Base-by-base conservation (phyloP, 306 rosid genomes). In the Glycine latifolia region DNA sequence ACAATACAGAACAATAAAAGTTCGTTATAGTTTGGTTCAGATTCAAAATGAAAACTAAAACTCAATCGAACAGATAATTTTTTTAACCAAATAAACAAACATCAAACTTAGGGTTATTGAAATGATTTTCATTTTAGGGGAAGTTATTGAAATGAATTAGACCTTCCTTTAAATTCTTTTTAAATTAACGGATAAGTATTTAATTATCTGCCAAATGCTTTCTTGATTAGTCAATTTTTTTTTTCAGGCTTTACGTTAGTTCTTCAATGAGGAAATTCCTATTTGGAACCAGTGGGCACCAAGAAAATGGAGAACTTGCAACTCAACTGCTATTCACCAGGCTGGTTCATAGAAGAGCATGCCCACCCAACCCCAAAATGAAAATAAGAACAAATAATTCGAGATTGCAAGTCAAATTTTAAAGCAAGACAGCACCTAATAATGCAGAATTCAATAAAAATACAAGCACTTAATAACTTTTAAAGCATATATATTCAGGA, bases 381-480 rank as follows among this genome's bases (percentile, higher is more conserved):
- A 73, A 58, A 58, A 77, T 13, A 54, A 17, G 15, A 77, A 81
- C 13, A 44, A 20, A 20, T 20, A 20, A 20, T 20, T 20, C 20
- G 20, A 20, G 2, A 46, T 37, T 3, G 66, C 13, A 44, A 72
- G 75, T 53, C 20, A 20, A 20, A 71, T 67, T 8, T 10, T 41
- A 31, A 70, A 47, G 49, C n/a, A 16, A 80, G 7, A 71, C 2
- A 16, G 60, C 52, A 70, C 46, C 47, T 26, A 48, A 53, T n/a
- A 11, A 63, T 26, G 65, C 47, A 75, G 72, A 79, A 77, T 67
- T 52, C 55, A 48, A 62, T 31, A 55, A 26, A 77, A 59, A 47
- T 41, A 55, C 82, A 79, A 69, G 6, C 50, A 78, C 12, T 49
- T 33, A 70, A 75, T 47, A 71, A 60, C 86, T 67, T 20, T 73